Evolutionary conservation across 257 asterid genomes (phyloP).

Genomic region (Rehmannia glutinosa): DNA sequence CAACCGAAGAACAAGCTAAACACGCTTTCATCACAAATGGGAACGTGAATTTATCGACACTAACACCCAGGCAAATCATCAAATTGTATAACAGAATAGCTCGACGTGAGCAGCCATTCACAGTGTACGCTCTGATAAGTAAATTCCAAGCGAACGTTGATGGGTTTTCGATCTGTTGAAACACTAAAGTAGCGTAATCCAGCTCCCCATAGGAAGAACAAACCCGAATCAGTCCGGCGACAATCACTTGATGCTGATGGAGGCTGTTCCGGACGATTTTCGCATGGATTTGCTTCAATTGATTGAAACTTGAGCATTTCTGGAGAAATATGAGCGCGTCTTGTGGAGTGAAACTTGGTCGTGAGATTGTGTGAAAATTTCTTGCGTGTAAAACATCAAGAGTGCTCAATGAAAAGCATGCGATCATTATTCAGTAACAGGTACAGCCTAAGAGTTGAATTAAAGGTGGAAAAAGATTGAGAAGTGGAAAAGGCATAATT

Average conservation of each 20-base stretch:
- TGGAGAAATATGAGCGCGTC: constrained; percentile 42
- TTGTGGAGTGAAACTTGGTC: constrained; percentile 31
- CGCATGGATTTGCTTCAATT: constrained; percentile 47
- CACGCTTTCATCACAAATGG: constrained; percentile 62
- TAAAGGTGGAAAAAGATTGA: background rate
- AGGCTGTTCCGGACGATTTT: constrained; percentile 35
- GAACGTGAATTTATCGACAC: constrained; percentile 48
- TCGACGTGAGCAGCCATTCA: constrained; percentile 27
- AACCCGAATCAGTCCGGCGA: constrained; percentile 38
- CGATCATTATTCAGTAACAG: constrained; percentile 26
- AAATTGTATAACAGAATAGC: constrained; percentile 41
- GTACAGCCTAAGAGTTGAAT: background rate
- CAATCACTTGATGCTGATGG: constrained; percentile 26
- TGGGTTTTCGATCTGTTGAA: constrained; percentile 33
- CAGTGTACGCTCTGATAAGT: constrained; percentile 39
- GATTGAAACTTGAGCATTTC: constrained; percentile 40
- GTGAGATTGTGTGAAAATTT: constrained; percentile 9
- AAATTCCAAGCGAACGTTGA: constrained; percentile 43
- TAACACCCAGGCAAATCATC: constrained; percentile 37
- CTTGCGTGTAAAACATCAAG: constrained; percentile 32
- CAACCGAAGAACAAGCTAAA: constrained; percentile 29
- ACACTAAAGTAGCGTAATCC: constrained; percentile 36
- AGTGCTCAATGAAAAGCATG: constrained; percentile 31
- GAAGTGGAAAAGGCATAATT: background rate
- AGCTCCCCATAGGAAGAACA: constrained; percentile 39